Conservation (phyloP, 2,329 filamentous ascomycete genomes). For the Nothomitra cinnamomea region DNA sequence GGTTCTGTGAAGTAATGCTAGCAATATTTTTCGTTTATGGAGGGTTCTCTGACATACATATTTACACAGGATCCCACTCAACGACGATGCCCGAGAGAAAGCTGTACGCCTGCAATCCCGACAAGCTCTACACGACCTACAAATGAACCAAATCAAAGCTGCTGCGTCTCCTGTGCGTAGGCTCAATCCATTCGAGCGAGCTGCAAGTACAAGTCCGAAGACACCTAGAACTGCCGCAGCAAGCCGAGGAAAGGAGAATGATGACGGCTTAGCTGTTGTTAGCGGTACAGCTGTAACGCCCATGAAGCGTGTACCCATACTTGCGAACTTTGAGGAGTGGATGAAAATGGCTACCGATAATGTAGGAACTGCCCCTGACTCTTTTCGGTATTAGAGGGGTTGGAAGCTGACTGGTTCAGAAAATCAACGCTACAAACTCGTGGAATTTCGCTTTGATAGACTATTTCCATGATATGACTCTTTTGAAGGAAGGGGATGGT, state of each 20-base stretch:
- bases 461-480: slow-evolving; percentile 98
- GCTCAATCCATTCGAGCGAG: slow-evolving; percentile 39
- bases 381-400: neutral
- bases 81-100: slow-evolving; percentile 89
- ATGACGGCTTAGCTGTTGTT: slow-evolving; percentile 41
- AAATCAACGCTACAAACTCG: slow-evolving; percentile 90
- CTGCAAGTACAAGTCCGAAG: slow-evolving; percentile 35
- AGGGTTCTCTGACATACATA: slow-evolving; percentile 1
- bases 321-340: slow-evolving; percentile 99
- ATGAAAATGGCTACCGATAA: slow-evolving; percentile 99
- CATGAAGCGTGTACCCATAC: slow-evolving; percentile 86
- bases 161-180: slow-evolving; percentile 59
- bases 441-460: slow-evolving; percentile 99
- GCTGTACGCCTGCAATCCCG: slow-evolving; percentile 73
- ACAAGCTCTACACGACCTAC: slow-evolving; percentile 73
- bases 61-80: slow-evolving; percentile 62
- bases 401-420: slow-evolving; percentile 17
- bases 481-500: slow-evolving; percentile 87
- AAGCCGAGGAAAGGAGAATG: slow-evolving; percentile 31
- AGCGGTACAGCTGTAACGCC: slow-evolving; percentile 69
- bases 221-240: slow-evolving; percentile 37
- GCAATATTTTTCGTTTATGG: neutral
- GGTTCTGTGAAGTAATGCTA: neutral
- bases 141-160: slow-evolving; percentile 81
- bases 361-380: slow-evolving; percentile 13